Percentiles rank a stretch among this genome's conserved stretches.
phyloP scores from a whole-genome alignment of 768 basidiomycete species.

The Boletus patriciae region DNA sequence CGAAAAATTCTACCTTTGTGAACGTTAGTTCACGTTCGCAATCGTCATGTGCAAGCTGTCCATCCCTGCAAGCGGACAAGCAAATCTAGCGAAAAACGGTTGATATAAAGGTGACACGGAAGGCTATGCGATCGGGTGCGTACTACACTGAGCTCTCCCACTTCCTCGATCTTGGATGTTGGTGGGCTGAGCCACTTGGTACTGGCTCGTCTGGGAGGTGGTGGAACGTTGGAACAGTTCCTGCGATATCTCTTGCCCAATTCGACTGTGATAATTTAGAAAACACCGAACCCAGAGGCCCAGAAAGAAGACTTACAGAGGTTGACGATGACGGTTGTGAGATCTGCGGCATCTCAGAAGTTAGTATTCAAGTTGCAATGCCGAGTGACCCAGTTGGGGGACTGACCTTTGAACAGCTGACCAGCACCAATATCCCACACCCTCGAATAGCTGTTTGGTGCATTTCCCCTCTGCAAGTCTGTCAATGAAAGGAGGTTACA shows the following conservation, averaged over 20 bases:
- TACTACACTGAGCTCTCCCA: conserved; percentile 24
- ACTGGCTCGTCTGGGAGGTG: conserved; percentile 9
- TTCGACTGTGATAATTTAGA: conserved; percentile 4
- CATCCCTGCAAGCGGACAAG: conserved; percentile 29
- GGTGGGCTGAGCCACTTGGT: conserved; percentile 4
- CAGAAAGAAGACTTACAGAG: conserved; percentile 10
- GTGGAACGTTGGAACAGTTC: neutral
- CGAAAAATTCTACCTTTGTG: conserved; percentile 19
- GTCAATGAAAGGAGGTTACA: neutral
- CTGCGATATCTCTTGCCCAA: neutral
- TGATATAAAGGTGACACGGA: neutral
- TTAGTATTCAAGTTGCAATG: neutral
- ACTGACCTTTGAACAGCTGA: conserved; percentile 17
- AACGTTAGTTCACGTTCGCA: conserved; percentile 18
- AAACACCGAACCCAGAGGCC: neutral
- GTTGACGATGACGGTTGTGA: neutral
- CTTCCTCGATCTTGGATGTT: neutral
- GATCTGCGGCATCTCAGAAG: neutral
- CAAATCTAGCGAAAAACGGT: conserved; percentile 17
- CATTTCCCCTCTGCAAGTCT: conserved; percentile 20
- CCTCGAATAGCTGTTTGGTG: conserved; percentile 18
- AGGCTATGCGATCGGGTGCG: neutral
- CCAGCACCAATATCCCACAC: conserved; percentile 15
- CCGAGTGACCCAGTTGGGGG: neutral
- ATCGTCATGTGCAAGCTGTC: conserved; percentile 26